Evolutionary conservation across 306 rosid species (phyloP).

Genomic region (Chamaecrista fasciculata): DNA sequence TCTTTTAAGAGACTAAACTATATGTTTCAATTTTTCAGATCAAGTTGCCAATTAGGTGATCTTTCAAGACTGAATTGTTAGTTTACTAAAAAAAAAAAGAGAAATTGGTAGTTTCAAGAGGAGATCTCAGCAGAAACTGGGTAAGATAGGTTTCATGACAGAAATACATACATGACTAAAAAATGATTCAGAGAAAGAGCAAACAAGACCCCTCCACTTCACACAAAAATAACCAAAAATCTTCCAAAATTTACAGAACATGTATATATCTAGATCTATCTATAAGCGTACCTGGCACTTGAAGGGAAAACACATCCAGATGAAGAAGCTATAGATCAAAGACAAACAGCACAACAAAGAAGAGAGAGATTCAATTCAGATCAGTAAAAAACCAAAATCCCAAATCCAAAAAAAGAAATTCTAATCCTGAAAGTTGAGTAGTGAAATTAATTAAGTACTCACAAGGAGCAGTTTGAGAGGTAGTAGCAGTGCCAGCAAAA

Average conservation of each 20-base stretch:
- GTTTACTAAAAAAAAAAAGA: background rate
- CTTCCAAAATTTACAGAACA: conserved; percentile 5
- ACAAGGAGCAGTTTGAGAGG: conserved; percentile 56
- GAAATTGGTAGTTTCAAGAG: background rate
- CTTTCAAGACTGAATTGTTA: too few relatives aligned
- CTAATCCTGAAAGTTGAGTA: background rate
- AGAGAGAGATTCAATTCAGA: conserved; percentile 14
- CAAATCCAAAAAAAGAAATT: background rate
- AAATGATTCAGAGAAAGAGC: background rate
- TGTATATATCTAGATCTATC: background rate
- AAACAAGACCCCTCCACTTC: background rate
- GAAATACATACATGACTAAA: too few relatives aligned
- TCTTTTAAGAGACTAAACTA: too few relatives aligned
- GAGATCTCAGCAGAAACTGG: conserved; percentile 3
- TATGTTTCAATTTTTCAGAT: too few relatives aligned
- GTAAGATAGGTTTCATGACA: too few relatives aligned
- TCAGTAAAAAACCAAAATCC: conserved; percentile 9
- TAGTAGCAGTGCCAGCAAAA: conserved; percentile 69
- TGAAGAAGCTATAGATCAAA: conserved; percentile 48
- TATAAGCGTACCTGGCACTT: conserved; percentile 62
- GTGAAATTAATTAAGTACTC: conserved; percentile 8
- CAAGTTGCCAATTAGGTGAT: too few relatives aligned
- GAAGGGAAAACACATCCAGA: conserved; percentile 80
- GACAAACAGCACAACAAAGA: background rate
- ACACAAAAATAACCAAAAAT: conserved; percentile 1